Conservation (phyloP, 169 alveolate species). For the Sarcocystis neurona region DNA sequence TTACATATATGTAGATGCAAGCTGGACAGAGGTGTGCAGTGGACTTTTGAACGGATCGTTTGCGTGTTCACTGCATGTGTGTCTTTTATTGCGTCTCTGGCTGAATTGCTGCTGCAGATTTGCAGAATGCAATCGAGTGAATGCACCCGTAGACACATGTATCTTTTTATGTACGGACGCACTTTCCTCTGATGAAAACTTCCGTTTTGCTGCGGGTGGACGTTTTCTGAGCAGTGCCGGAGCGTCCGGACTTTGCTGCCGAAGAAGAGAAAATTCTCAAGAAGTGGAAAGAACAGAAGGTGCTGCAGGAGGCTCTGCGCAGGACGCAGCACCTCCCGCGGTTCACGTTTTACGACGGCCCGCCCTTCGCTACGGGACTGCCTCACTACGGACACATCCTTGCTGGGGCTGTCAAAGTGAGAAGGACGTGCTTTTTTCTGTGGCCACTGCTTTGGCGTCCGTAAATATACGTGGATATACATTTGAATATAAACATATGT, state of each 20-base stretch:
- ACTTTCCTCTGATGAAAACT: not conserved
- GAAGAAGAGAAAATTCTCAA: slow-evolving; percentile 36
- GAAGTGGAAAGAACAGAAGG: slow-evolving; percentile 29
- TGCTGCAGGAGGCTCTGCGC: slow-evolving; percentile 18
- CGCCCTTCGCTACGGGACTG: slow-evolving; percentile 99
- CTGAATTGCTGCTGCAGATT: not conserved
- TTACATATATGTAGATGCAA: too few species aligned
- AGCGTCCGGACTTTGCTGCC: slow-evolving; percentile 49
- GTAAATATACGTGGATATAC: too few species aligned
- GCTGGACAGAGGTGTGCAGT: not conserved
- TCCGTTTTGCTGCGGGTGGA: not conserved
- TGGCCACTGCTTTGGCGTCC: not conserved
- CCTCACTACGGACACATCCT: slow-evolving; percentile 99
- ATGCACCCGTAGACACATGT: not conserved
- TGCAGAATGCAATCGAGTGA: not conserved
- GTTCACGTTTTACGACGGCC: slow-evolving; percentile 99
- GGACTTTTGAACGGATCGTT: not conserved
- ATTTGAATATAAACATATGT: not conserved
- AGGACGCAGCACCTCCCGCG: slow-evolving; percentile 78
- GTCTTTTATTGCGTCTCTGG: not conserved
- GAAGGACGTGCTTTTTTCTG: not conserved
- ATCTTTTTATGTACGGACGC: not conserved
- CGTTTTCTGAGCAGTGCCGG: slow-evolving; percentile 39
- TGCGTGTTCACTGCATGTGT: not conserved
- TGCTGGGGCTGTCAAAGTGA: slow-evolving; percentile 97